Evolutionary conservation across 495 filamentous ascomycete genomes (phyloP).

Genomic region (Neurospora sp.): DNA sequence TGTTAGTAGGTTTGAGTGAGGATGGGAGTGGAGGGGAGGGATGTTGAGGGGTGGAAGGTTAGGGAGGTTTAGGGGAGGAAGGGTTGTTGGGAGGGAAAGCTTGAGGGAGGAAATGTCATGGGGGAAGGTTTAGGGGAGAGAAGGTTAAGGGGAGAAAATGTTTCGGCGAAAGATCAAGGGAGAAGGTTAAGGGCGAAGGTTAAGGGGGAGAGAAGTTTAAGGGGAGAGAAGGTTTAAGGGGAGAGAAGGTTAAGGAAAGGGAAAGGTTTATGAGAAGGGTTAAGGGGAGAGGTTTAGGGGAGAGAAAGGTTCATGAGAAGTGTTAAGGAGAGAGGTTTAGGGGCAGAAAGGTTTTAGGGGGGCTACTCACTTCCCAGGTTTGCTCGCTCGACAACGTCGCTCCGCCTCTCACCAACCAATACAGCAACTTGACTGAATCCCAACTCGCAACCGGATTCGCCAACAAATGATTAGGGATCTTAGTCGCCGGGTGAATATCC

Average conservation of each 20-base stretch:
- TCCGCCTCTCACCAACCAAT: conserved; percentile 28
- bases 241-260: neutral
- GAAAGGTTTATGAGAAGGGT: neutral
- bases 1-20: neutral
- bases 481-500: conserved; percentile 19
- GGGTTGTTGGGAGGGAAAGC: too few relatives aligned
- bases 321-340: neutral
- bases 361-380: conserved; percentile 26
- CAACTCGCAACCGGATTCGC: conserved; percentile 14
- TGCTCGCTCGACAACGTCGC: conserved; percentile 11
- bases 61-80: neutral
- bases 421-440: conserved; percentile 20
- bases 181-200: neutral
- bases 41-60: neutral
- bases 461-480: conserved; percentile 25
- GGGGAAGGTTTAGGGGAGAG: neutral
- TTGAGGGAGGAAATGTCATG: neutral
- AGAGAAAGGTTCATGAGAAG: neutral
- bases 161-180: neutral
- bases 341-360: neutral
- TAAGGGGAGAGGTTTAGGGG: neutral
- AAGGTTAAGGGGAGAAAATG: neutral
- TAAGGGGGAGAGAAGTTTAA: neutral
- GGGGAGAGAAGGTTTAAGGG: neutral
- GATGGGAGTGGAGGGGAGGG: neutral